Conservation (phyloP, 768 basidiomycete species). For the Saitozyma podzolica region DNA sequence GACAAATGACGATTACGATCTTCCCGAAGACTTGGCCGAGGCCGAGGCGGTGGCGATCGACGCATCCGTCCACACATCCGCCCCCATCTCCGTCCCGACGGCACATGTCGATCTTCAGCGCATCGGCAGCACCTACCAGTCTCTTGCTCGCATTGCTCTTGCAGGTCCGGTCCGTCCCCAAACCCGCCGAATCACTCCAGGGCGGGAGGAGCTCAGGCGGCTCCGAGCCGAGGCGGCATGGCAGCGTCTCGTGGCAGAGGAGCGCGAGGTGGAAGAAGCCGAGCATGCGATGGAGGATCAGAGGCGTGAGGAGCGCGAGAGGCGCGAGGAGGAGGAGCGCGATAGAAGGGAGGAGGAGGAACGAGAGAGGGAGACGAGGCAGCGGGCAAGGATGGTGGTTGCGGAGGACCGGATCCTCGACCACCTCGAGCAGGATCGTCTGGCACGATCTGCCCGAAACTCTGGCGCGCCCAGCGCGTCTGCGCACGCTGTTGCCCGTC, state of each 20-base stretch:
- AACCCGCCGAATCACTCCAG: neutral
- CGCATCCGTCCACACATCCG: neutral
- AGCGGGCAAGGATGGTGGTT: neutral
- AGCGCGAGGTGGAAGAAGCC: too few species aligned
- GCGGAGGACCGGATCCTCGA: neutral
- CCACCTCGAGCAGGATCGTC: too few species aligned
- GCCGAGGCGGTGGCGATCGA: neutral
- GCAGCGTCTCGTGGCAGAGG: neutral
- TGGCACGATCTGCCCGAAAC: too few species aligned
- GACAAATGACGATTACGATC: too few species aligned
- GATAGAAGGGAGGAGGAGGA: neutral
- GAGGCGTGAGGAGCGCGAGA: neutral
- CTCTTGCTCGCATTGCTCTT: neutral
- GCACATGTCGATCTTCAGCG: neutral
- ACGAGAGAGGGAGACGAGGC: neutral
- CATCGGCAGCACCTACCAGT: neutral
- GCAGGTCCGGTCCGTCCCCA: neutral
- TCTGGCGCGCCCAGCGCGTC: too few species aligned
- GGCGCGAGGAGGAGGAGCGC: neutral
- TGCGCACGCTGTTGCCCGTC: too few species aligned
- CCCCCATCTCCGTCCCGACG: neutral
- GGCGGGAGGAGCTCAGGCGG: neutral
- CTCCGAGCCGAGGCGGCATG: neutral
- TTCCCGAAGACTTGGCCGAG: neutral
- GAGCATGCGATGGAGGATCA: neutral